Conservation (phyloP, 2,329 filamentous ascomycete species). For the Cercospora sojina region DNA sequence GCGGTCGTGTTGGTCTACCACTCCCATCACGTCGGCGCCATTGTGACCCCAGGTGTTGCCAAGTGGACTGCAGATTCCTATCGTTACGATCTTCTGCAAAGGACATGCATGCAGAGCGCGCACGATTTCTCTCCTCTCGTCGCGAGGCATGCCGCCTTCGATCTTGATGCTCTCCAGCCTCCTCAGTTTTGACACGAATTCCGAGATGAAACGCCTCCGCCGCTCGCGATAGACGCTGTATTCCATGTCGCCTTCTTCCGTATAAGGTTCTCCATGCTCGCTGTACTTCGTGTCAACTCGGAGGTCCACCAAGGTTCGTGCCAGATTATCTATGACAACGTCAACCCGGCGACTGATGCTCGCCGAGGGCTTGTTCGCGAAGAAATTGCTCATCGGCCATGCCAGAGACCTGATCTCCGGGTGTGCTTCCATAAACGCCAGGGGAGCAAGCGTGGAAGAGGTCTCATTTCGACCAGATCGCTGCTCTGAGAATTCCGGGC, state of each 20-base stretch:
- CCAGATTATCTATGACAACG: constrained; percentile 42
- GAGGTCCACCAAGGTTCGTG: constrained; percentile 43
- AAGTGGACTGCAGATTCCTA: constrained; percentile 44
- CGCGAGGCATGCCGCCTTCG: constrained; percentile 49
- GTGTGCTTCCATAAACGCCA: constrained; percentile 48
- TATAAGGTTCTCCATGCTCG: constrained; percentile 28
- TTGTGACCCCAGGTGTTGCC: constrained; percentile 48
- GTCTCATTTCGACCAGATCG: not conserved
- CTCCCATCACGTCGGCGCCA: constrained; percentile 36
- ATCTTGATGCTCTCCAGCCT: constrained; percentile 48
- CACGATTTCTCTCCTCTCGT: constrained; percentile 49
- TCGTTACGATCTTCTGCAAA: constrained; percentile 48
- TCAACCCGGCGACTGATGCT: constrained; percentile 23
- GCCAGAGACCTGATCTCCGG: constrained; percentile 46
- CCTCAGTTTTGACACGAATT: constrained; percentile 45
- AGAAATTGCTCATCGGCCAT: constrained; percentile 51
- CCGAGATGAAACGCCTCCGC: constrained; percentile 42
- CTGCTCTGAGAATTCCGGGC: not conserved
- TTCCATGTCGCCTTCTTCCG: not conserved
- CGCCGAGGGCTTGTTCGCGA: constrained; percentile 33
- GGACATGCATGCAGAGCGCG: constrained; percentile 45
- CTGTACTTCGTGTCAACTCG: constrained; percentile 42
- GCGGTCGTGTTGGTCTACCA: constrained; percentile 25
- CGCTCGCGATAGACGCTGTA: constrained; percentile 16
- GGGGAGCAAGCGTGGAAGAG: constrained; percentile 16